Base-by-base conservation (phyloP, 1,139 yeast genomes). In the Geotrichum restrictum region DNA sequence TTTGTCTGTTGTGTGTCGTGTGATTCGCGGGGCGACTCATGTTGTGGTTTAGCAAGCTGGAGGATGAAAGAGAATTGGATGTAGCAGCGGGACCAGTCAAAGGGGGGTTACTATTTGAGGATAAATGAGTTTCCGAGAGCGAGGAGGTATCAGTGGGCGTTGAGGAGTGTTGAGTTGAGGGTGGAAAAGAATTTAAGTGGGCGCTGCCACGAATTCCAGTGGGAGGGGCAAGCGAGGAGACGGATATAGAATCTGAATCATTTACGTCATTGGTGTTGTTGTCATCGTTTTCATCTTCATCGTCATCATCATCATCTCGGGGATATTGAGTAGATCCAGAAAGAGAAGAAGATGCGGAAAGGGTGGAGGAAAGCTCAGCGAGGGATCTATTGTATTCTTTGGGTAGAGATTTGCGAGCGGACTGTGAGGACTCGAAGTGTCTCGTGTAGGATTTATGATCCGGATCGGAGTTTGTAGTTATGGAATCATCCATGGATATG, bases 341-440 rank as follows among this genome's bases (percentile, higher is more conserved):
- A 32, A 62, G 52, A 16, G 65, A 62, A 21, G 68, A 64, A 2
- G 67, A 63, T 10, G 68, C 68, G 19, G 65, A 62, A 24, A 64
- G 55, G 7, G 66, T 61, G 2, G 64, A 54, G 7, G 66, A 59
- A 14, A 61, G 53, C 19, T 60, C 62, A 3, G 65, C 57, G 38
- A 62, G 49, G 18, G 67, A 58, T 45, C 43, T 29, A 16, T 45
- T 46, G 48, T 43, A 43, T 27, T 44, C 46, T n/a, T 39, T 44
- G n/a, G 45, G 47, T 1, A 43, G 21, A 14, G 27, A 22, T 42
- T 37, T 41, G 11, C 51, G 45, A 5, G 48, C 53, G 8, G 54
- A 53, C 37, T 45, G 34, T 14, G 56, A 49, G 8, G 51, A 53
- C 39, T 53, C 56, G 14, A 43, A 47, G 36, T 47, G 56, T 11